These are phyloP conservation scores for Bjerkandera adusta DNA, from an alignment of 1,284 basidiomycete species.

Conservation along the genomic window DNA sequence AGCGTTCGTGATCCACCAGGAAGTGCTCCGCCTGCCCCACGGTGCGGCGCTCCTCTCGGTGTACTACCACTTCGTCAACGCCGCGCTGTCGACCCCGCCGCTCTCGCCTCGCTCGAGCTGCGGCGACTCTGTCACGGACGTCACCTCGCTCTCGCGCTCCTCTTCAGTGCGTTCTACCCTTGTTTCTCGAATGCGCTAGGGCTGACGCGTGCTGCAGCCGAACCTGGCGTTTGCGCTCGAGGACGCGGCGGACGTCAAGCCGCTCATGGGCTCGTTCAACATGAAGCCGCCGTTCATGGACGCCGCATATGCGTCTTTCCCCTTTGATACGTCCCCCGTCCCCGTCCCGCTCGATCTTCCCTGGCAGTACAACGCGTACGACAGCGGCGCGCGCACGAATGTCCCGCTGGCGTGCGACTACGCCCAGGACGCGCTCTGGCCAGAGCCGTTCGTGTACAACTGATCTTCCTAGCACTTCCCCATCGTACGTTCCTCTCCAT, in stretches of 20 bases:
- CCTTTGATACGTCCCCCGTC: neutral
- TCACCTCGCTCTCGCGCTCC: constrained; percentile 1
- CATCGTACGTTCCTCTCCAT: too few species aligned
- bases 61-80: constrained; percentile 13
- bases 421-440: too few species aligned
- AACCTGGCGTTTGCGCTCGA: neutral
- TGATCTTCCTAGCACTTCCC: too few species aligned
- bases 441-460: too few species aligned
- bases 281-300: neutral
- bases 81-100: constrained; percentile 9
- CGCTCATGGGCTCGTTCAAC: neutral
- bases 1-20: constrained; percentile 51
- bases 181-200: neutral
- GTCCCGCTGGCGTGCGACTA: too few species aligned
- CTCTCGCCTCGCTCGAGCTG: constrained; percentile 14
- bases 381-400: too few species aligned
- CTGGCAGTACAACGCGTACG: too few species aligned
- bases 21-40: constrained; percentile 37
- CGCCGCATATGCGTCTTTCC: neutral
- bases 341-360: neutral
- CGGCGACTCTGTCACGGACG: constrained; percentile 6
- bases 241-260: neutral
- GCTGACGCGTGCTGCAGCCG: neutral
- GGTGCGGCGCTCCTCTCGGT: constrained; percentile 10
- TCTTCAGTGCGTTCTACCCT: constrained; percentile 1